Conservation (phyloP, 371 early-diverging fungal genomes). For the Gilbertella persicaria region DNA sequence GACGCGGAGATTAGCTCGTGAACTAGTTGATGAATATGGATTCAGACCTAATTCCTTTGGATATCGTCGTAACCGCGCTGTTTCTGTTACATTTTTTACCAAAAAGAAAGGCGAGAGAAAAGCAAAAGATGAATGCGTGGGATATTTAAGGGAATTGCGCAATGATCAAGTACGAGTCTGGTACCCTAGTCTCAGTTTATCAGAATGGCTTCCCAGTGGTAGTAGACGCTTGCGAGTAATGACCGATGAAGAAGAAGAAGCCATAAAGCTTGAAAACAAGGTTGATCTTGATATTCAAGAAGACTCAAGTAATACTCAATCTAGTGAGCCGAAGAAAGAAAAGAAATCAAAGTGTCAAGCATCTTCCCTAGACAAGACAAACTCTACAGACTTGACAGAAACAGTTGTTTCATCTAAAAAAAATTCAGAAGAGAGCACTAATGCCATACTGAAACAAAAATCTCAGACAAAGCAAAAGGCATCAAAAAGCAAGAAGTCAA, state of each 20-base stretch:
- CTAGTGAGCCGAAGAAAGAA: background rate
- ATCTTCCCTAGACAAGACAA: too few species aligned
- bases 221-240: constrained; percentile 42
- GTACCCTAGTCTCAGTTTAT: constrained; percentile 34
- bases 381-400: too few species aligned
- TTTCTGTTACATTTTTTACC: constrained; percentile 33
- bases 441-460: too few species aligned
- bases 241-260: constrained; percentile 29
- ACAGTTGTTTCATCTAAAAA: too few species aligned
- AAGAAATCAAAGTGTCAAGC: background rate
- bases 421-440: too few species aligned
- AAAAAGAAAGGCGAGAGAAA: constrained; percentile 6
- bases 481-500: too few species aligned
- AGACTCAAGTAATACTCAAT: background rate
- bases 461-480: too few species aligned
- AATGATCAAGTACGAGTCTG: constrained; percentile 37
- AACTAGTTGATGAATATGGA: constrained; percentile 45
- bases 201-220: constrained; percentile 41
- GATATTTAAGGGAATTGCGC: constrained; percentile 38
- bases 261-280: background rate
- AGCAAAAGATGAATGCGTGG: constrained; percentile 27
- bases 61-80: constrained; percentile 50
- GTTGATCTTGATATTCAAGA: constrained; percentile 10
- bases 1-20: constrained; percentile 53
- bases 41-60: constrained; percentile 54